phyloP scores from a whole-genome alignment of 257 asterid genomes.

The Rauvolfia tetraphylla region DNA sequence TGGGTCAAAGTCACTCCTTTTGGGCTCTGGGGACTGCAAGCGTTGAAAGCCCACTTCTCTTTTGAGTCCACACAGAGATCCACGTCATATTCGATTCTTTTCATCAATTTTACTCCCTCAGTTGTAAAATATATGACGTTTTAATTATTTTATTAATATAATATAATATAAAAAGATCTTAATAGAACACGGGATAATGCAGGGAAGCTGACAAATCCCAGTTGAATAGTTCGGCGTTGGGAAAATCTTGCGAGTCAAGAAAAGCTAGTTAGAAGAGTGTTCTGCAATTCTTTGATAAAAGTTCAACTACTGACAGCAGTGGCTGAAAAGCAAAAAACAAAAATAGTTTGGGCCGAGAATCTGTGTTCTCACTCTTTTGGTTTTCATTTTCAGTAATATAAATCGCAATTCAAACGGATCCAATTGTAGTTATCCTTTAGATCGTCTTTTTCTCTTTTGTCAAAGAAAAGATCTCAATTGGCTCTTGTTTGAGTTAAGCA shows the following conservation, averaged over 20 bases:
- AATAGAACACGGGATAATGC: background rate
- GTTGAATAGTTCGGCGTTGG: background rate
- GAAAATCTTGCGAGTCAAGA: background rate
- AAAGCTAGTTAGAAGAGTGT: background rate
- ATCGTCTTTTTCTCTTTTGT: background rate
- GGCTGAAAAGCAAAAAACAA: background rate
- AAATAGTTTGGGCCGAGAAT: background rate
- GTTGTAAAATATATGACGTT: too few species aligned
- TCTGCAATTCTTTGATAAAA: background rate
- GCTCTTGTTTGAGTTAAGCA: background rate
- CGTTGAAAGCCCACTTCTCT: too few species aligned
- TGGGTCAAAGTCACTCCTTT: too few species aligned
- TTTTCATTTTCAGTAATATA: background rate
- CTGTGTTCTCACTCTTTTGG: background rate
- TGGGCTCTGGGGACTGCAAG: too few species aligned
- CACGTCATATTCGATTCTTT: too few species aligned
- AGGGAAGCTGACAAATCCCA: background rate
- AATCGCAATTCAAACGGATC: background rate
- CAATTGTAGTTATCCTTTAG: constrained; percentile 1
- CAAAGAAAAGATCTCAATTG: background rate
- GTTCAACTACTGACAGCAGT: too few species aligned
- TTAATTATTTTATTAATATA: too few species aligned
- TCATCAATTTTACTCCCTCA: too few species aligned
- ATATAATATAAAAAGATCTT: too few species aligned
- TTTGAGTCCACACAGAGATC: too few species aligned